A percentile compares a stretch with the other conserved stretches of the same genome.
phyloP scores from a whole-genome alignment of 1,139 yeast genomes.

The Taphrina flavorubra region DNA sequence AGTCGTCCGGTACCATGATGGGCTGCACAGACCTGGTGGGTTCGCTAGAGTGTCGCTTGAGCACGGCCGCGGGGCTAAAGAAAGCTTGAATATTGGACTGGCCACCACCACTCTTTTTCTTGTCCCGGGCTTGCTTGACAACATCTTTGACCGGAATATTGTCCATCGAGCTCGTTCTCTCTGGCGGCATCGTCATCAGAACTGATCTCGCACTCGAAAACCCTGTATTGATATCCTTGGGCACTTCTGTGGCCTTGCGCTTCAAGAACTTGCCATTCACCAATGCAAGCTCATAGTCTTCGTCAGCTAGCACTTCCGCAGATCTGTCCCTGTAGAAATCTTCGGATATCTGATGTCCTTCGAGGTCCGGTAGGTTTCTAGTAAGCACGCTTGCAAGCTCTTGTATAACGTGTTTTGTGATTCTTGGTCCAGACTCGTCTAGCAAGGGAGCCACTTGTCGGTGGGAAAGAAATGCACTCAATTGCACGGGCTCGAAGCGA shows the following conservation, averaged over 20 bases:
- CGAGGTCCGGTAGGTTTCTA: not conserved
- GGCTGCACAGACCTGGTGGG: not conserved
- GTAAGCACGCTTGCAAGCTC: constrained; percentile 25
- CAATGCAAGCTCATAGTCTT: not conserved
- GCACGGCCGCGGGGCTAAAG: constrained; percentile 10
- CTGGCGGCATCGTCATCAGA: constrained; percentile 7
- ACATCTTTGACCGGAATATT: not conserved
- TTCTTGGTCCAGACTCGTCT: constrained; percentile 22
- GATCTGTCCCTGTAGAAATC: constrained; percentile 16
- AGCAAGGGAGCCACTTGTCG: constrained; percentile 17
- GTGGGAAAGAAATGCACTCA: constrained; percentile 32
- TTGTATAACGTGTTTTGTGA: constrained; percentile 16
- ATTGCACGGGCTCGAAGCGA: constrained; percentile 28
- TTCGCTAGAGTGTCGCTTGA: not conserved
- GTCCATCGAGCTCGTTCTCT: constrained; percentile 3
- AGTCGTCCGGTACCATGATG: constrained; percentile 17
- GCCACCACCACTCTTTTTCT: not conserved
- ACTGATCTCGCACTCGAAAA: constrained; percentile 29
- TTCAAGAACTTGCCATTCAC: not conserved
- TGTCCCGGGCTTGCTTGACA: not conserved
- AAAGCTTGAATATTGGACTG: constrained; percentile 23
- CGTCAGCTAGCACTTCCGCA: constrained; percentile 10
- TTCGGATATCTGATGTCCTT: not conserved
- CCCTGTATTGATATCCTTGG: constrained; percentile 1
- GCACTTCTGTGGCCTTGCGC: constrained; percentile 15